Evolutionary conservation across 2,329 filamentous ascomycete genomes (phyloP).

Genomic region (Sporothrix dimorphospora): DNA sequence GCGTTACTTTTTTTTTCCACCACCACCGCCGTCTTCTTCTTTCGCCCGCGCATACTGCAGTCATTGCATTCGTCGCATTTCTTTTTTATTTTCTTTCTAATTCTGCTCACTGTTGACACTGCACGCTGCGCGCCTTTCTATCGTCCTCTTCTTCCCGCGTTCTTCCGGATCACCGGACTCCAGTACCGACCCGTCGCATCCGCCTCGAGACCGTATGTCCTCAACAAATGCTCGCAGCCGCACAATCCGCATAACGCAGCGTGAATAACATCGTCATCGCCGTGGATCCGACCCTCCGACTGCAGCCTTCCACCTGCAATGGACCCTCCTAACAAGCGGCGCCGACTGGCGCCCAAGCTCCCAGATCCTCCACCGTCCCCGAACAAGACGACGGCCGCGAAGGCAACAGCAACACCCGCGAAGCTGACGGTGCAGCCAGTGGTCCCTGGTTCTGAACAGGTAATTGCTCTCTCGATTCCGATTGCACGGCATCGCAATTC

Average conservation of each 20-base stretch:
- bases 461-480: conserved; percentile 1
- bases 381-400: conserved; percentile 7
- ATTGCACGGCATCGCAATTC: background rate
- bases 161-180: conserved; percentile 26
- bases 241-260: conserved; percentile 10
- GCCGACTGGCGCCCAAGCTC: conserved; percentile 39
- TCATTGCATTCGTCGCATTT: background rate
- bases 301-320: conserved; percentile 27
- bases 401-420: background rate
- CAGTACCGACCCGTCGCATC: conserved; percentile 18
- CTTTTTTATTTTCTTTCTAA: background rate
- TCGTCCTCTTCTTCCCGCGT: conserved; percentile 34
- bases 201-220: conserved; percentile 27
- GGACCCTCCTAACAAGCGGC: conserved; percentile 40
- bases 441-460: conserved; percentile 34
- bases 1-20: background rate
- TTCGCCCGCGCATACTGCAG: background rate
- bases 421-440: conserved; percentile 31
- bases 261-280: conserved; percentile 9
- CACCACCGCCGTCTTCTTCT: background rate
- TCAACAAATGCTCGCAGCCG: conserved; percentile 19
- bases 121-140: background rate
- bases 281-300: conserved; percentile 4
- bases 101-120: background rate
- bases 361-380: conserved; percentile 34